Evolutionary conservation across 805 yeast species (phyloP).

Genomic region (Wickerhamomyces silvicola): DNA sequence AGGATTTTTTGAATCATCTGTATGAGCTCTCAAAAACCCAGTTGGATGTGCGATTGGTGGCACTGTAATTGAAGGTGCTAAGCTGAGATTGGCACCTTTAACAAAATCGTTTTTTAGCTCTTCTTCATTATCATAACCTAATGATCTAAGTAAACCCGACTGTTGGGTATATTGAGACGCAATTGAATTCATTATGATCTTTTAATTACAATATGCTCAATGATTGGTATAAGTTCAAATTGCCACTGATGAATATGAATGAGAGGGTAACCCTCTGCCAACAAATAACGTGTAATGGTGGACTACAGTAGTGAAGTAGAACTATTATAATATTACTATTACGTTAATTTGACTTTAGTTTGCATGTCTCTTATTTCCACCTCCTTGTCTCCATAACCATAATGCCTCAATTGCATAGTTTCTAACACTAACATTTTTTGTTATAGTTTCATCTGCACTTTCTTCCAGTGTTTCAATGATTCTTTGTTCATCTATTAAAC

Average conservation of each 20-base stretch:
- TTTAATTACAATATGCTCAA: no score
- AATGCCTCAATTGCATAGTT: constrained; percentile 85
- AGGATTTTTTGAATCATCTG: constrained; percentile 89
- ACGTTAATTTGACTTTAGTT: no score
- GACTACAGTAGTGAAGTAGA: background rate
- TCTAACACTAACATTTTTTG: constrained; percentile 65
- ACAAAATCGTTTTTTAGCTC: constrained; percentile 28
- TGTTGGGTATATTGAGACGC: constrained; percentile 16
- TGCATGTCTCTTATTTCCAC: constrained; percentile 29
- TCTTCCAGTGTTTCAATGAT: constrained; percentile 61
- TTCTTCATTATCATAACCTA: constrained; percentile 26
- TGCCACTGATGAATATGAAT: constrained; percentile 1
- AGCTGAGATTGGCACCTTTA: constrained; percentile 25
- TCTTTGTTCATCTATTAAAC: constrained; percentile 52
- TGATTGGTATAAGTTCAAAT: background rate
- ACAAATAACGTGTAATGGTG: background rate
- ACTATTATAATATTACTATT: background rate
- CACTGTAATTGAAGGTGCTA: constrained; percentile 56
- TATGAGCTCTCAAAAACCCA: constrained; percentile 93
- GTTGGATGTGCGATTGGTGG: constrained; percentile 89
- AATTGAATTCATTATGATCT: constrained; percentile 23
- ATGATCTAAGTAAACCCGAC: constrained; percentile 6
- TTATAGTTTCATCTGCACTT: constrained; percentile 58
- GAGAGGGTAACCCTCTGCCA: no score
- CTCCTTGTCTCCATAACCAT: constrained; percentile 73